A percentile compares a stretch with the other conserved stretches of the same genome.
Conservation (phyloP, 1,284 basidiomycete genomes). For the Ustilago curta region DNA sequence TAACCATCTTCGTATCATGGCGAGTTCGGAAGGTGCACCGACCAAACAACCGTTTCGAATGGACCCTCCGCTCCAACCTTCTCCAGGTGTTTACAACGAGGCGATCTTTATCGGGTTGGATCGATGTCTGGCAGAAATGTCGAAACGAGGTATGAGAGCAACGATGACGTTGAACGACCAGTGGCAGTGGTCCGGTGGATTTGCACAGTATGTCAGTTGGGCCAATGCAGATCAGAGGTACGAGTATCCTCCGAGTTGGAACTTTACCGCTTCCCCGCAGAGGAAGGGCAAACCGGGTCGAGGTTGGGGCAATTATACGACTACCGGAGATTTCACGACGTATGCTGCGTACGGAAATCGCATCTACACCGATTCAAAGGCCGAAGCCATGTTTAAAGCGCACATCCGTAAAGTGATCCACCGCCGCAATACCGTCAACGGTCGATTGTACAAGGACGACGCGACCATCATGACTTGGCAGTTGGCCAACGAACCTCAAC, state of each 20-base stretch:
- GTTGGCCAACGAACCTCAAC: conserved; percentile 56
- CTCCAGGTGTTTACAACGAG: conserved; percentile 40
- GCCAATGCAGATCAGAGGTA: conserved; percentile 44
- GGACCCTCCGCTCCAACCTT: conserved; percentile 23
- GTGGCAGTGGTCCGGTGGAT: conserved; percentile 43
- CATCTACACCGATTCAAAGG: conserved; percentile 42
- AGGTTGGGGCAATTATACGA: conserved; percentile 55
- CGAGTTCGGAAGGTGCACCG: conserved; percentile 21
- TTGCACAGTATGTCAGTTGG: conserved; percentile 50
- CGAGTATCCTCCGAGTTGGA: conserved; percentile 51
- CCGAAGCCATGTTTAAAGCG: conserved; percentile 23
- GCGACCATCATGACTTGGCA: conserved; percentile 61
- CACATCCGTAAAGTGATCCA: conserved; percentile 50
- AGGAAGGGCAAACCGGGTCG: conserved; percentile 19
- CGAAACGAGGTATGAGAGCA: conserved; percentile 47
- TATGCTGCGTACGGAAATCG: conserved; percentile 38
- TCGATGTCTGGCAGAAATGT: conserved; percentile 47
- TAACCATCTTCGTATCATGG: conserved; percentile 60
- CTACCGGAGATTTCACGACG: conserved; percentile 25
- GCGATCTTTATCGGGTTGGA: conserved; percentile 51
- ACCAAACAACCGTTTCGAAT: conserved; percentile 31
- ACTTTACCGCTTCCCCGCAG: conserved; percentile 38
- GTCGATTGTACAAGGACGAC: conserved; percentile 51
- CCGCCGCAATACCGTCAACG: conserved; percentile 52
- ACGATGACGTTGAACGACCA: conserved; percentile 52